Evolutionary conservation across 2,329 filamentous ascomycete genomes (phyloP).

Genomic region (Hypomyces perniciosus): DNA sequence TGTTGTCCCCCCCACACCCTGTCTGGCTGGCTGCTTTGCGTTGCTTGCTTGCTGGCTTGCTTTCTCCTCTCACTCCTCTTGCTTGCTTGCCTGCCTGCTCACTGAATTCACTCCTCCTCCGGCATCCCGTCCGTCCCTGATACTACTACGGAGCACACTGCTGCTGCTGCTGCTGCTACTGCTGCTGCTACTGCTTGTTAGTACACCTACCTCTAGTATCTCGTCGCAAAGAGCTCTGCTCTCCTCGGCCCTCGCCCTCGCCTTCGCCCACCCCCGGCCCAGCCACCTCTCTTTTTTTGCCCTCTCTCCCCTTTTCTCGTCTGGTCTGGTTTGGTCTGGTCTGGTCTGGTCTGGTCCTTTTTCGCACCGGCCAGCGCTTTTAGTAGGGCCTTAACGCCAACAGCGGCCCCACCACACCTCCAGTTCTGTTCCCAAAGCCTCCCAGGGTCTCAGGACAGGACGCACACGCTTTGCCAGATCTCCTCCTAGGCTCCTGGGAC

Average conservation of each 20-base stretch:
- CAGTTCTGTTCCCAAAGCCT: not conserved
- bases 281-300: constrained; percentile 8
- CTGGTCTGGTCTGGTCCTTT: constrained; percentile 1
- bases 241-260: not conserved
- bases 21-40: not conserved
- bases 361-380: constrained; percentile 5
- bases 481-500: constrained; percentile 1
- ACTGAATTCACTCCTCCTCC: not conserved
- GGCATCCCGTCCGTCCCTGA: not conserved
- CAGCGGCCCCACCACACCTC: constrained; percentile 11
- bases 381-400: constrained; percentile 1
- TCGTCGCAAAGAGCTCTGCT: not conserved
- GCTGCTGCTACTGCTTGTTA: constrained; percentile 1
- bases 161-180: constrained; percentile 1
- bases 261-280: constrained; percentile 3
- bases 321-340: not conserved
- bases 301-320: not conserved
- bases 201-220: not conserved
- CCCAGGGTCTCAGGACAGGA: constrained; percentile 5
- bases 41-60: not conserved
- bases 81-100: not conserved
- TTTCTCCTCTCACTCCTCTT: not conserved
- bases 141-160: too few relatives aligned
- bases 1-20: constrained; percentile 10
- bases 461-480: constrained; percentile 9